These are phyloP conservation scores for Apodospora peruviana DNA, from an alignment of 495 filamentous ascomycete species.

Conservation along the genomic window DNA sequence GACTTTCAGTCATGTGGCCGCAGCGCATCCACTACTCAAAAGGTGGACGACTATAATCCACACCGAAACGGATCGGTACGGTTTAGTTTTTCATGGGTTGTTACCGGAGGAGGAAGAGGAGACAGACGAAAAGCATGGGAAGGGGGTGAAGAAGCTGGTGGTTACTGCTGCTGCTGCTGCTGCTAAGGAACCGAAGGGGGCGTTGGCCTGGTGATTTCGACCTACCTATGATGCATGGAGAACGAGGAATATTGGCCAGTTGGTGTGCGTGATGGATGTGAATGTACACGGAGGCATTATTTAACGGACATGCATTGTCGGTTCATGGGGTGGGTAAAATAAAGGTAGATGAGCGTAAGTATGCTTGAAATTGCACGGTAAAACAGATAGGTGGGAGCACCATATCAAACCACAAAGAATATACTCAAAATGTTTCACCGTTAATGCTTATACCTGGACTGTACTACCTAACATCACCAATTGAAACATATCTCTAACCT, in stretches of 20 bases:
- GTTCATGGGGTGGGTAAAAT: too few species aligned
- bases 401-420: too few species aligned
- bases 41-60: constrained; percentile 48
- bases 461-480: background rate
- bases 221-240: background rate
- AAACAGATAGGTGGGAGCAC: background rate
- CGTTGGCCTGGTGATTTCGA: constrained; percentile 20
- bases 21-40: constrained; percentile 52
- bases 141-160: constrained; percentile 7
- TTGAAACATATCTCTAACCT: background rate
- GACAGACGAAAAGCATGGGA: background rate
- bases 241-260: background rate
- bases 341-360: background rate
- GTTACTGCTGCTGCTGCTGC: too few species aligned
- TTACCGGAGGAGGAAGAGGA: constrained; percentile 14
- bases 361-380: background rate
- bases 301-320: too few species aligned
- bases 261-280: too few species aligned
- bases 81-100: constrained; percentile 32
- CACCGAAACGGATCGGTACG: constrained; percentile 37
- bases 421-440: background rate
- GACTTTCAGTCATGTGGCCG: constrained; percentile 49
- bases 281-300: too few species aligned
- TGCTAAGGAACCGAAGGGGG: constrained; percentile 1
- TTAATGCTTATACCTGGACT: background rate